Percentiles rank a stretch among this genome's conserved stretches.
Evolutionary conservation across 208 protist species (phyloP).

Genomic region (Trypanosoma cruzi): DNA sequence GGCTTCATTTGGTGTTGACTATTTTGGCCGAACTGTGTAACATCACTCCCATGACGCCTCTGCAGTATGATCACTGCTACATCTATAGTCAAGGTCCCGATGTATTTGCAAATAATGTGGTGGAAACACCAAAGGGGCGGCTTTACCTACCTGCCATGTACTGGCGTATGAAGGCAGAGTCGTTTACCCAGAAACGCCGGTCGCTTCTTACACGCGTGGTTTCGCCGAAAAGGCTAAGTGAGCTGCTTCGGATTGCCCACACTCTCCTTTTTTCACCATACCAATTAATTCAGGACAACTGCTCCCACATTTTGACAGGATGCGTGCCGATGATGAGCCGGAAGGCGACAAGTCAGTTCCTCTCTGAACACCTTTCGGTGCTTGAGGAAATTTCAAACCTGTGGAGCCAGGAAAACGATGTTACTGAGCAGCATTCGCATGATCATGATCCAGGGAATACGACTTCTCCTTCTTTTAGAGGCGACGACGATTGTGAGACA

Average conservation of each 20-base stretch:
- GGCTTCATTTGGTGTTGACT: slow-evolving; percentile 10
- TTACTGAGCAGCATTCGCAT: neutral
- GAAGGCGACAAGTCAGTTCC: slow-evolving; percentile 2
- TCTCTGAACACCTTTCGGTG: slow-evolving; percentile 10
- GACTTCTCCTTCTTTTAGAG: neutral
- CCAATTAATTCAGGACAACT: slow-evolving; percentile 4
- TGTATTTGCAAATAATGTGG: slow-evolving; percentile 6
- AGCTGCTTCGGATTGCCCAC: slow-evolving; percentile 17
- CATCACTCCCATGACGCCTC: neutral
- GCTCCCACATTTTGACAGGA: slow-evolving; percentile 8
- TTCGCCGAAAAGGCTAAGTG: slow-evolving; percentile 14
- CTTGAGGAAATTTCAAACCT: slow-evolving; percentile 23
- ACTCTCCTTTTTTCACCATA: slow-evolving; percentile 28
- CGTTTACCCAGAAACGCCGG: neutral
- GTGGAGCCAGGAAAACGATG: slow-evolving; percentile 3
- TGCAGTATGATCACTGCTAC: slow-evolving; percentile 1
- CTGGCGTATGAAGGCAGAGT: slow-evolving; percentile 28
- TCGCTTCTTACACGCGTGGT: neutral
- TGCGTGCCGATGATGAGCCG: slow-evolving; percentile 14
- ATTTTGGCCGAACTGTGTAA: slow-evolving; percentile 31
- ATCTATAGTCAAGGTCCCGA: neutral
- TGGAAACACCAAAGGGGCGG: slow-evolving; percentile 7
- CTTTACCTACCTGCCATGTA: slow-evolving; percentile 22
- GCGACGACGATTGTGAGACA: neutral
- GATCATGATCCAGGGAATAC: neutral